phyloP scores from a whole-genome alignment of 2,329 filamentous ascomycete genomes.

The Paecilomyces sp. region DNA sequence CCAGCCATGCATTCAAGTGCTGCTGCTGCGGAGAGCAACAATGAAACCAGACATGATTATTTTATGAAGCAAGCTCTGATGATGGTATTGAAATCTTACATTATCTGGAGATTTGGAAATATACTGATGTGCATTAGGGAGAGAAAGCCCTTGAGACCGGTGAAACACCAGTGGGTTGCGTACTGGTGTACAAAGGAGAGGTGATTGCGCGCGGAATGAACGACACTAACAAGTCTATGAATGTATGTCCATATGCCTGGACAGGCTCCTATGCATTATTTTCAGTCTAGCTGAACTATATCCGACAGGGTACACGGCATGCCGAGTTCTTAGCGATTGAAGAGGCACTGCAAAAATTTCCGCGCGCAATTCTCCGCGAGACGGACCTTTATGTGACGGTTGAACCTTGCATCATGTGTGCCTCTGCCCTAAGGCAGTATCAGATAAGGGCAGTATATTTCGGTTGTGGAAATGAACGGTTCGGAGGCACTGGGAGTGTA shows the following conservation, averaged over 20 bases:
- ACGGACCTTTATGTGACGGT: slow-evolving; percentile 91
- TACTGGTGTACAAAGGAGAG: slow-evolving; percentile 72
- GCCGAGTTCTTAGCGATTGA: slow-evolving; percentile 88
- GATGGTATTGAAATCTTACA: slow-evolving; percentile 55
- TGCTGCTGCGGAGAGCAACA: neutral
- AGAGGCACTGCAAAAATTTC: slow-evolving; percentile 56
- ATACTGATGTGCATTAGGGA: slow-evolving; percentile 48
- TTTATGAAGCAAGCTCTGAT: slow-evolving; percentile 83
- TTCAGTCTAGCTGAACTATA: neutral
- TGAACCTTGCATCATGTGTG: slow-evolving; percentile 98
- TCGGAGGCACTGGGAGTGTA: slow-evolving; percentile 92
- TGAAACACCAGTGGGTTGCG: slow-evolving; percentile 94
- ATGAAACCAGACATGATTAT: slow-evolving; percentile 37
- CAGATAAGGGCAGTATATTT: slow-evolving; percentile 87
- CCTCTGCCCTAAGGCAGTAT: slow-evolving; percentile 81
- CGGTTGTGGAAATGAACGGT: slow-evolving; percentile 92
- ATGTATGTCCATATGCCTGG: slow-evolving; percentile 34
- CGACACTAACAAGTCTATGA: slow-evolving; percentile 83
- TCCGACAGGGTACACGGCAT: slow-evolving; percentile 80
- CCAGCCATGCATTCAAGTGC: neutral
- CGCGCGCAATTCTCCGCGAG: slow-evolving; percentile 61
- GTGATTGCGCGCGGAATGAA: slow-evolving; percentile 93
- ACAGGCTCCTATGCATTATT: neutral
- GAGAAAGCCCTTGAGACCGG: slow-evolving; percentile 76
- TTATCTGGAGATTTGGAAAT: neutral